Percentiles rank a stretch among this genome's conserved stretches.
phyloP scores from a whole-genome alignment of 2,329 filamentous ascomycete genomes.

The Penicillium nordicum region DNA sequence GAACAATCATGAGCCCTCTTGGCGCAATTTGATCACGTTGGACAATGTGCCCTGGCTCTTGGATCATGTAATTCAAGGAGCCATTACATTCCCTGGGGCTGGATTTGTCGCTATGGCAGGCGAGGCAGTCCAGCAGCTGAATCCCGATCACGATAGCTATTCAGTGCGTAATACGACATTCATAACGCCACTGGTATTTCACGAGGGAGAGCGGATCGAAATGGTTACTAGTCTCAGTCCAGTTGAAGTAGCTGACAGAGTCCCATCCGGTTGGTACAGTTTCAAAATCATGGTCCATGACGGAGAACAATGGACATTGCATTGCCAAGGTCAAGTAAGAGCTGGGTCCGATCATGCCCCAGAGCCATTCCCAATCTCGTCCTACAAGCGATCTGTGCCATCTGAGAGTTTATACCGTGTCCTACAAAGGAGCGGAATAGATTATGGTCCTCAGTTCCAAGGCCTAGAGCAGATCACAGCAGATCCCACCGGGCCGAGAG shows the following conservation, averaged over 20 bases:
- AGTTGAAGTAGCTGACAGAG: neutral
- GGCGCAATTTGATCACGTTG: constrained; percentile 28
- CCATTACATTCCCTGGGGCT: constrained; percentile 25
- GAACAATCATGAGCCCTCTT: constrained; percentile 22
- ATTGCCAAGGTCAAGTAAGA: constrained; percentile 8
- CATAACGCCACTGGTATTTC: constrained; percentile 9
- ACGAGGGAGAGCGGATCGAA: neutral
- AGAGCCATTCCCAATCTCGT: neutral
- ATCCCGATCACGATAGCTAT: constrained; percentile 4
- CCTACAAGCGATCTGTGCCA: neutral
- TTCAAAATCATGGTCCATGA: constrained; percentile 2
- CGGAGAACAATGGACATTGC: neutral
- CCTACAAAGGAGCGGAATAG: neutral
- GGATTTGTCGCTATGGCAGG: constrained; percentile 26
- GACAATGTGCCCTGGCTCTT: constrained; percentile 29
- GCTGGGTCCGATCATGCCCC: neutral
- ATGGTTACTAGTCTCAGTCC: neutral
- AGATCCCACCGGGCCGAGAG: neutral
- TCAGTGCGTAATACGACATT: constrained; percentile 12
- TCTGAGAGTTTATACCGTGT: neutral
- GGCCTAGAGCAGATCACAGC: constrained; percentile 1
- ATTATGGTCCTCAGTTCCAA: constrained; percentile 5
- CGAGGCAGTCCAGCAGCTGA: constrained; percentile 21
- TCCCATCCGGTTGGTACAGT: neutral
- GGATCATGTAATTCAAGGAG: constrained; percentile 26